phyloP scores from a whole-genome alignment of 2,329 filamentous ascomycete genomes.

The Cercospora sp. region DNA sequence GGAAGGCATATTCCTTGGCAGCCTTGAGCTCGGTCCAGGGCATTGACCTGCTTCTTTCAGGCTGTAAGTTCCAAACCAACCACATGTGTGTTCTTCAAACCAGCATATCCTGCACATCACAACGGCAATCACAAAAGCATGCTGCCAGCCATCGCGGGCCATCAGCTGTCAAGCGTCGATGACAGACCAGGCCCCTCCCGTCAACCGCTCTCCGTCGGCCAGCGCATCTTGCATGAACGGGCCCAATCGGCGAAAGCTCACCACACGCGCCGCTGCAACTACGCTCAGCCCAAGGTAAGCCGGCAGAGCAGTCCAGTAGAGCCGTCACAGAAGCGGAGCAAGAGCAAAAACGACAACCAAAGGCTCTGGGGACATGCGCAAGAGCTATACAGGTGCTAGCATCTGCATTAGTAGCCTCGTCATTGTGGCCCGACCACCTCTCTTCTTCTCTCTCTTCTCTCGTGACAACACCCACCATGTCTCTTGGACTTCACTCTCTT shows the following conservation, averaged over 20 bases:
- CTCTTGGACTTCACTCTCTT: constrained; percentile 10
- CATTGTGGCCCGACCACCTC: constrained; percentile 10
- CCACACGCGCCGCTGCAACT: constrained; percentile 18
- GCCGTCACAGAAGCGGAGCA: constrained; percentile 20
- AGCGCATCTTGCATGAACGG: constrained; percentile 25
- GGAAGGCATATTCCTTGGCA: not conserved
- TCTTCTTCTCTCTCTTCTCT: not conserved
- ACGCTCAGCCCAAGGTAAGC: constrained; percentile 19
- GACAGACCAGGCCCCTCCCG: constrained; percentile 8
- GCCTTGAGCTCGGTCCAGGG: not conserved
- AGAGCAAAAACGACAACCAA: constrained; percentile 6
- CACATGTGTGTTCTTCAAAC: not conserved
- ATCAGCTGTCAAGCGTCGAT: constrained; percentile 7
- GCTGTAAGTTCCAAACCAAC: not conserved
- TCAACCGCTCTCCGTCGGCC: constrained; percentile 14
- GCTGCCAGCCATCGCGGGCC: not conserved
- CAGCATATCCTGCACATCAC: constrained; percentile 3
- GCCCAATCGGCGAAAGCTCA: constrained; percentile 23
- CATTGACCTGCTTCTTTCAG: not conserved
- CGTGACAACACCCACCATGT: constrained; percentile 11
- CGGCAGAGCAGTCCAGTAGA: constrained; percentile 1
- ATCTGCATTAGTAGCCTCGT: constrained; percentile 21
- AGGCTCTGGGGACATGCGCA: constrained; percentile 24
- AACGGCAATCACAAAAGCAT: not conserved
- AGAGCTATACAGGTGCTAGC: constrained; percentile 21